phyloP scores from a whole-genome alignment of 177 flowering plant species.

The Vitis hybrid region DNA sequence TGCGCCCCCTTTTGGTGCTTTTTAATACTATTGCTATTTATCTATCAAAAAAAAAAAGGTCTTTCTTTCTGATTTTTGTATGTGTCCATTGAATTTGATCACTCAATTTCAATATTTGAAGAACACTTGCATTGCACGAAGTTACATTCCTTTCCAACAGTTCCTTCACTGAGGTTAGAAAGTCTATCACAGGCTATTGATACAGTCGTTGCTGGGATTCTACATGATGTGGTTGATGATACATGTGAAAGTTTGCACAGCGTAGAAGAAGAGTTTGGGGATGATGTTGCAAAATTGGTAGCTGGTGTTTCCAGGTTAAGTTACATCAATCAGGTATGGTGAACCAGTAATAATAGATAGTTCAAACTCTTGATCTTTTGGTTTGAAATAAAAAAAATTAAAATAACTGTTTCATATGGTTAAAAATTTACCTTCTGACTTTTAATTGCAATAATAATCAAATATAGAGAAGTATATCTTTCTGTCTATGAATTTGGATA shows the following conservation, averaged over 20 bases:
- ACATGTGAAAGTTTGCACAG: conserved; percentile 53
- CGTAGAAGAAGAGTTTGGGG: conserved; percentile 72
- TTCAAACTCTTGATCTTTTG: background rate
- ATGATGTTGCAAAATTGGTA: conserved; percentile 81
- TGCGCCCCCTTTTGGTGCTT: too few species aligned
- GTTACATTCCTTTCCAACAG: background rate
- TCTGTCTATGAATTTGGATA: background rate
- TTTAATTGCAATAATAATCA: background rate
- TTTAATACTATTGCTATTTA: too few species aligned
- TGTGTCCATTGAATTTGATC: background rate
- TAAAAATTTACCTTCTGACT: background rate
- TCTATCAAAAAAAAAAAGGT: too few species aligned
- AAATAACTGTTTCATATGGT: background rate
- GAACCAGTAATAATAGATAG: background rate
- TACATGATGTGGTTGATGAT: conserved; percentile 93
- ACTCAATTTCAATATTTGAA: background rate
- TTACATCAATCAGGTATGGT: conserved; percentile 77
- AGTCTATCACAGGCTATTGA: conserved; percentile 68
- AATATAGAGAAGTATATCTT: background rate
- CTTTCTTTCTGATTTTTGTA: background rate
- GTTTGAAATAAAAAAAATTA: background rate
- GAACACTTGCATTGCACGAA: background rate
- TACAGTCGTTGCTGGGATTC: conserved; percentile 92
- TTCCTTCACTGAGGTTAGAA: conserved; percentile 3
- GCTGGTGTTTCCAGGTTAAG: conserved; percentile 92